phyloP scores from a whole-genome alignment of 2,329 filamentous ascomycete species.

The Emericellopsis cladophorae region DNA sequence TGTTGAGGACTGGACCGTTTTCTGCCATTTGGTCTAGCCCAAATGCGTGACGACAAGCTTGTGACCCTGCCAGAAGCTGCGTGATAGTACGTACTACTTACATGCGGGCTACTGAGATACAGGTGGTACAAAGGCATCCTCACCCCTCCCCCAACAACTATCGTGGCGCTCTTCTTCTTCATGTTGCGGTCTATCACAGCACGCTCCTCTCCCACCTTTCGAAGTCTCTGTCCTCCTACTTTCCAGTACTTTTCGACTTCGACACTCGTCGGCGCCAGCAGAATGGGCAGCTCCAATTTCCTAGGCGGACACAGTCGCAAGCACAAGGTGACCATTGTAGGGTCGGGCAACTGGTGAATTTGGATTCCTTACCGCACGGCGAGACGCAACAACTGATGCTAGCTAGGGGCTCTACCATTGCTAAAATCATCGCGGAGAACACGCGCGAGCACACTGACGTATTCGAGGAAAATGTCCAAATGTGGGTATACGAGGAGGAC shows the following conservation, averaged over 20 bases:
- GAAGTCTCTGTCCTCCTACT: background rate
- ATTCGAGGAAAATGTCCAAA: constrained; percentile 83
- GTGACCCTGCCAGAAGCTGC: background rate
- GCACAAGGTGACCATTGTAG: constrained; percentile 88
- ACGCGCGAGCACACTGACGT: constrained; percentile 62
- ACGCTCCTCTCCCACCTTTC: background rate
- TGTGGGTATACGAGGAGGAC: constrained; percentile 98
- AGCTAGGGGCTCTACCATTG: constrained; percentile 82
- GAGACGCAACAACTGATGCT: background rate
- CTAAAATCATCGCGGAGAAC: constrained; percentile 95
- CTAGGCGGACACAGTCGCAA: constrained; percentile 48
- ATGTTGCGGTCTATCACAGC: constrained; percentile 1
- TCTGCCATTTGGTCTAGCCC: background rate
- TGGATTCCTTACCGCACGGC: too few relatives aligned
- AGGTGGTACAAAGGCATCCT: background rate
- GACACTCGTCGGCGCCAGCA: constrained; percentile 8
- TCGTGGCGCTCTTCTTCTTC: background rate
- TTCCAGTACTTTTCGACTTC: background rate
- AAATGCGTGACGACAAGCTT: background rate
- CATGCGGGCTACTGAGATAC: background rate
- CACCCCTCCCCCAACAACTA: constrained; percentile 1
- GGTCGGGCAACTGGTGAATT: constrained; percentile 84
- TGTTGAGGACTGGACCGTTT: background rate
- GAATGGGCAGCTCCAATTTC: constrained; percentile 16
- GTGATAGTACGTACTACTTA: background rate